These are phyloP conservation scores for Cordyceps farinosa DNA, from an alignment of 2,329 filamentous ascomycete genomes.

Conservation along the genomic window DNA sequence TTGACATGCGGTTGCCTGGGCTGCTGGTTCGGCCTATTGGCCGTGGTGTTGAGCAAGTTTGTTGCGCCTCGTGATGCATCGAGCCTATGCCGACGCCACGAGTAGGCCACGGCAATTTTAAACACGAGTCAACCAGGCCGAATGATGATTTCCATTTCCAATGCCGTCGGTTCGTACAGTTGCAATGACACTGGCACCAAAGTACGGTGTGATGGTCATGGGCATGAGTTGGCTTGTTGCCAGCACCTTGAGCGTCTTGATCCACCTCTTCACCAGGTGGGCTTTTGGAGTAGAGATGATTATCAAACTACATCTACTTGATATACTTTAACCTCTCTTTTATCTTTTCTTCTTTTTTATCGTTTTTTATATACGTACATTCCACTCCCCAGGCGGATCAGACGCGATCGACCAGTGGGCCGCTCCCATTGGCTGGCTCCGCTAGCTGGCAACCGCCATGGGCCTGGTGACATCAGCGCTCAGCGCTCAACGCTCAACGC, in stretches of 20 bases:
- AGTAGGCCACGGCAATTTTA: background rate
- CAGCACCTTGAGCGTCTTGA: too few species aligned
- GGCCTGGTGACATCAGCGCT: constrained; percentile 3
- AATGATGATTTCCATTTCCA: background rate
- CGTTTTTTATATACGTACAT: background rate
- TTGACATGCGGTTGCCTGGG: background rate
- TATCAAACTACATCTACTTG: too few species aligned
- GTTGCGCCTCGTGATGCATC: background rate
- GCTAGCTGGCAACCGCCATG: background rate
- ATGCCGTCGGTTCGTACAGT: background rate
- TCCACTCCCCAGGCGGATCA: too few species aligned
- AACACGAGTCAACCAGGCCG: background rate
- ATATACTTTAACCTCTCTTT: too few species aligned
- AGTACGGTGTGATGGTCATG: background rate
- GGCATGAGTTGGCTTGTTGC: too few species aligned
- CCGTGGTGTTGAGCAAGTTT: background rate
- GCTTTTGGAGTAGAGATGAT: too few species aligned
- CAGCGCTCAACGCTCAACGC: background rate
- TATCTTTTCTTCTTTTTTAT: background rate
- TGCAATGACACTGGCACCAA: background rate
- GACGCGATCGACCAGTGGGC: background rate
- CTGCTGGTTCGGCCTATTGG: background rate
- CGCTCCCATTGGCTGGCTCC: constrained; percentile 1
- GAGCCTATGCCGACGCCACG: background rate
- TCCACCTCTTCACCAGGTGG: background rate